Evolutionary conservation across 352 stramenopile species (phyloP), one percentile per base, ranked within the genome.

Genomic region (Phytopythium chamaehyphon): DNA sequence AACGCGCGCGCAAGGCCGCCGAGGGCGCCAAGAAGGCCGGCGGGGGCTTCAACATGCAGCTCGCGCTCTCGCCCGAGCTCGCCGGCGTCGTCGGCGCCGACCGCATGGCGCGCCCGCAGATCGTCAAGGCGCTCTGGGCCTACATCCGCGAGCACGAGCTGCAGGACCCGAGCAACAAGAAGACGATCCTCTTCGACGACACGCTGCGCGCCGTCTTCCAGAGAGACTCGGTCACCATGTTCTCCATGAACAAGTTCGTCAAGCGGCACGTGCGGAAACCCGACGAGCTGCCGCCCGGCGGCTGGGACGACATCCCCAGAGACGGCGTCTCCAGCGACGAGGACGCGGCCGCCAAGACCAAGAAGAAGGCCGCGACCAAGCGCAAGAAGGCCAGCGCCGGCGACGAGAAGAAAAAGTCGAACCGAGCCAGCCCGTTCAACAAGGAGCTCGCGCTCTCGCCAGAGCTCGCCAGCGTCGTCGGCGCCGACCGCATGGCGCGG

Each of bases 51-150:
- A 88, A 90, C 53, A 75, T 80, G 46, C 59, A 87, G 60, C 64
- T 93, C 38, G 71, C 72, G 35, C 56, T 96, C 39, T 92, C 79
- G 6, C 86, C 86, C 0, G 84, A 90, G 51, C 75, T 96, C 3
- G 81, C 77, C 18, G 55, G 60, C 18, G 78, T 98, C n/a, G 76
- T 96, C 1, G 80, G 90, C 28, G 74, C 76, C 0, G 82, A 94
- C 3, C 69, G 74, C 36, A 95, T 95, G 83, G 85, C 90, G 2
- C 74, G 95, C 2, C 91, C 92, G 8, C 88, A 98, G 54, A 86
- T 98, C 35, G 91, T 98, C 31, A 98, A 98, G 61, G 68, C 72
- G n/a, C 52, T 99, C 2, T 99, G 96, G 96, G 86, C 95, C 46
- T 98, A 99, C 65, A 98, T 99, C 49, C 86, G 84, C 44, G 88